Evolutionary conservation across 2,329 filamentous ascomycete species (phyloP).

Genomic region (Sporothrix brasiliensis): DNA sequence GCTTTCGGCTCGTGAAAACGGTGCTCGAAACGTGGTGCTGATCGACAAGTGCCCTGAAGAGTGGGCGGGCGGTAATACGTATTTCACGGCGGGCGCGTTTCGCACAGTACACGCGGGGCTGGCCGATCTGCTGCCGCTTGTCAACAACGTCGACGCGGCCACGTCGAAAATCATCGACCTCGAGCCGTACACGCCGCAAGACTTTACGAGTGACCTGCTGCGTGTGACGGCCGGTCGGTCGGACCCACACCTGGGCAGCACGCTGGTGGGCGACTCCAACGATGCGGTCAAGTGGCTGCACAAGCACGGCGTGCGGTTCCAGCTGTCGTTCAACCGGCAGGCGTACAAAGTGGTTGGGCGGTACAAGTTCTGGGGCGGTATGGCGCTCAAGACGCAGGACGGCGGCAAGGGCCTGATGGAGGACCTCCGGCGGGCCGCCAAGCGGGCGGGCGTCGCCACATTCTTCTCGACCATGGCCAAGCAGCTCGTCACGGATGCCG

Average conservation of each 20-base stretch:
- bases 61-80: conserved; percentile 66
- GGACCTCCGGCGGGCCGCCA: conserved; percentile 52
- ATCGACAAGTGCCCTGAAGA: conserved; percentile 62
- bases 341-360: conserved; percentile 64
- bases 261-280: conserved; percentile 57
- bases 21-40: conserved; percentile 52
- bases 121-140: conserved; percentile 60
- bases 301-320: conserved; percentile 57
- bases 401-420: conserved; percentile 62
- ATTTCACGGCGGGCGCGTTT: conserved; percentile 67
- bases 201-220: conserved; percentile 60
- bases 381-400: conserved; percentile 61
- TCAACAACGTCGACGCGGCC: conserved; percentile 59
- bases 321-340: conserved; percentile 66
- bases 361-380: conserved; percentile 68
- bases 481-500: conserved; percentile 43
- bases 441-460: conserved; percentile 48
- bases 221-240: conserved; percentile 59
- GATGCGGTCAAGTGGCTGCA: conserved; percentile 59
- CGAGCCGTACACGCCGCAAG: conserved; percentile 55
- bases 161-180: conserved; percentile 59
- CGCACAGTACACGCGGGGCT: conserved; percentile 60
- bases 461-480: conserved; percentile 53
- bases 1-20: conserved; percentile 56
- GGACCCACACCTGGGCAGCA: conserved; percentile 52